phyloP scores from a whole-genome alignment of 257 asterid genomes.

The Sherardia arvensis region DNA sequence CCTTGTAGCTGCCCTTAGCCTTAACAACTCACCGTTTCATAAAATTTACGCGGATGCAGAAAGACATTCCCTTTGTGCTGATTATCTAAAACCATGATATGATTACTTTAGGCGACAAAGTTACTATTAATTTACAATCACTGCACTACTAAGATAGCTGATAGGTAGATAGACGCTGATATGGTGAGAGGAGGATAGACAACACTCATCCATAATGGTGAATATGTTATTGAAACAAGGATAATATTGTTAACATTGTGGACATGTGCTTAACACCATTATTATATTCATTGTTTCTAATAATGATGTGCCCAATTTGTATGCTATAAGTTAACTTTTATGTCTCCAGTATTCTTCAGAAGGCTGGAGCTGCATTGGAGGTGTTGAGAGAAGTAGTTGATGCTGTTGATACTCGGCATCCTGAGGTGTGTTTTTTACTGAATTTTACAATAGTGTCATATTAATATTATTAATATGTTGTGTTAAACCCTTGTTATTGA shows the following conservation, averaged over 20 bases:
- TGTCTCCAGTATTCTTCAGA: conserved; percentile 63
- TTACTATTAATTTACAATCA: background rate
- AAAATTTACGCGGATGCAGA: background rate
- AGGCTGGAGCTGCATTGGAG: conserved; percentile 85
- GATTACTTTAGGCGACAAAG: background rate
- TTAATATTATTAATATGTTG: background rate
- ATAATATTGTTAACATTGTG: background rate
- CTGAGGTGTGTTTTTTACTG: conserved; percentile 43
- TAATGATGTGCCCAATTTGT: background rate
- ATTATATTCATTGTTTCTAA: background rate
- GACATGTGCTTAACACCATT: background rate
- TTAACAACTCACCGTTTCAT: background rate
- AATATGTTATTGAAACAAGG: background rate
- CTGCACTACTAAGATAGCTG: too few species aligned
- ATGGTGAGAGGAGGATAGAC: background rate
- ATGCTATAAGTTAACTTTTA: background rate
- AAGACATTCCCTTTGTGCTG: background rate
- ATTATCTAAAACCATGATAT: background rate
- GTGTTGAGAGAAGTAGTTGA: conserved; percentile 85
- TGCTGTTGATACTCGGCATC: conserved; percentile 53
- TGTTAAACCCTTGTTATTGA: background rate
- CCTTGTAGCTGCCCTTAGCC: background rate
- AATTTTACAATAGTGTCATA: background rate
- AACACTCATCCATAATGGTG: background rate
- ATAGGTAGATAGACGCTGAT: background rate